Base-by-base conservation (phyloP, 192 early-diverging fungal genomes). In the Glomus cerebriforme region DNA sequence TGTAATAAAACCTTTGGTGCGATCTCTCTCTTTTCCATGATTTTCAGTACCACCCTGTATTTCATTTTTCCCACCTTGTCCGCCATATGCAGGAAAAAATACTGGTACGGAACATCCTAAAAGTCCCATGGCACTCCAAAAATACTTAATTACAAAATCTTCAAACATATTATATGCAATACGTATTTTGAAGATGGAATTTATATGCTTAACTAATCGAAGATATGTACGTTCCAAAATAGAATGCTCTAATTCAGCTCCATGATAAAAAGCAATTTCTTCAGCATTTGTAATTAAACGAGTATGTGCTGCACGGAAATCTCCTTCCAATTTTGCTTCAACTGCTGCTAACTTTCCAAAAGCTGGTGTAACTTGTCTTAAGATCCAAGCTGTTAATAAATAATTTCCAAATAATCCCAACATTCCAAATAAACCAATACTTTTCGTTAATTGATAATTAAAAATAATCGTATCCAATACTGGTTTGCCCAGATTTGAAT, bases 61-160 rank as follows among this genome's bases (percentile, higher is more conserved):
- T 82, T 60, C 82, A 81, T 27, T 73, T 80, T 59, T 88, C 80
- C 45, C 85, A 79, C 62, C 88, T 80, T 69, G 81, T 54, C 86
- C 87, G 13, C 86, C 90, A 31, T 86, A 86, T 1, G 86, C 86
- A 29, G 88, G 88, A 75, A 92, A 89, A 81, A 99, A 97, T 59
- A 97, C 95, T 2, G 97, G 97, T 68, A 97, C 86, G 59, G 92
- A 89, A 73, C 94, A 92, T 71, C 93, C 89, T 58, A 93, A 82
- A 60, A 96, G 88, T 26, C 97, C 97, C 73, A 95, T 88, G 45
- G 97, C 96, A 45, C 93, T 93, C 97, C 97, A 99, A 8, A 87
- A 91, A 86, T 99, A 99, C 84, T 99, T 99, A 86, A 99, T 95
- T 29, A 98, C 87, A 86, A 97, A 96, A 80, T 98, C 97, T 82